Evolutionary conservation across 495 filamentous ascomycete genomes (phyloP).

Genomic region (Tuber microsphaerosporum): DNA sequence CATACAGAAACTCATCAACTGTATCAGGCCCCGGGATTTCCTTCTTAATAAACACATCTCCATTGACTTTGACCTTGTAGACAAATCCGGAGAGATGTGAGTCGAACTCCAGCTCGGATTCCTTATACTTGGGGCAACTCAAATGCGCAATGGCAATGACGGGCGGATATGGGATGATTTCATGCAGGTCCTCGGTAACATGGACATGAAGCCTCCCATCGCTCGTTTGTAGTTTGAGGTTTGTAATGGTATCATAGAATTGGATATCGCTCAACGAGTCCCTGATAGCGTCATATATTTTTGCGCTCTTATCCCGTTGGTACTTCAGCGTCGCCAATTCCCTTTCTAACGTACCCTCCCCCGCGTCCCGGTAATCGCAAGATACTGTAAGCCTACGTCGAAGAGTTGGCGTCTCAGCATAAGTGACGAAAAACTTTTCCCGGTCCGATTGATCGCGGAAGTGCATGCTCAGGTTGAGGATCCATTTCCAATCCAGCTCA

Average conservation of each 20-base stretch:
- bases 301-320: conserved; percentile 88
- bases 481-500: conserved; percentile 86
- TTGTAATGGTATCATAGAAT: conserved; percentile 92
- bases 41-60: conserved; percentile 79
- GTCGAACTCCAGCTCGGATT: conserved; percentile 73
- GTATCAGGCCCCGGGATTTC: conserved; percentile 96
- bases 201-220: conserved; percentile 90
- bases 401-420: conserved; percentile 60
- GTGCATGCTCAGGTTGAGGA: conserved; percentile 96
- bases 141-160: conserved; percentile 70
- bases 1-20: conserved; percentile 94
- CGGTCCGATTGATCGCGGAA: conserved; percentile 90
- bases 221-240: conserved; percentile 85
- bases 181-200: conserved; percentile 95
- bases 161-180: conserved; percentile 84
- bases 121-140: conserved; percentile 57
- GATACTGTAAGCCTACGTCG: conserved; percentile 91
- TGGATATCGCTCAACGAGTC: conserved; percentile 85
- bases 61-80: conserved; percentile 74
- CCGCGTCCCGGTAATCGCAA: conserved; percentile 80
- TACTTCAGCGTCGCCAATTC: conserved; percentile 70
- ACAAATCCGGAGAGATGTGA: conserved; percentile 94
- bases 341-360: conserved; percentile 72
- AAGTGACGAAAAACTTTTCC: conserved; percentile 98
- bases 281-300: conserved; percentile 91